phyloP scores from a whole-genome alignment of 78 protist species.

The Chrysochromulina parva region DNA sequence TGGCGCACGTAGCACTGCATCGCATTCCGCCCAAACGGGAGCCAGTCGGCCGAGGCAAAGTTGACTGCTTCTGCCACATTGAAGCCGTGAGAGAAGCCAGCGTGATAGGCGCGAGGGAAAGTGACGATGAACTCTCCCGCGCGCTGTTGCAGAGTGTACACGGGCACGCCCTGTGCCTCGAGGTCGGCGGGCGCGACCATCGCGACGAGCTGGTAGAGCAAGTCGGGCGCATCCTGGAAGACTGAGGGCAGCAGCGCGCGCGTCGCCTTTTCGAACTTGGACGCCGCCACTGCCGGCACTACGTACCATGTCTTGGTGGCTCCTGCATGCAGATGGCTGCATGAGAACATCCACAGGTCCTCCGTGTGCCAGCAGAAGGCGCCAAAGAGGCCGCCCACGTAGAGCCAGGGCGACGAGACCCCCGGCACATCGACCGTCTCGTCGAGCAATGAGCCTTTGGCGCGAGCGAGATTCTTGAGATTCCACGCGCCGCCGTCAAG shows the following conservation, averaged over 20 bases:
- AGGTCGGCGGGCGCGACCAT: not conserved
- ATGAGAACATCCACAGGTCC: conserved; percentile 20
- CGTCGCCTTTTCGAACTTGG: not conserved
- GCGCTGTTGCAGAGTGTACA: not conserved
- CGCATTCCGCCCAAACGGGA: not conserved
- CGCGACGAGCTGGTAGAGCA: not conserved
- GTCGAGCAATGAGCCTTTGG: not conserved
- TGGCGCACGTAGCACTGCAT: too few species aligned
- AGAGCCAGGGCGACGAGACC: conserved; percentile 44
- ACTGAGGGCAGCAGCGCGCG: not conserved
- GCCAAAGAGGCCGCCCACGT: conserved; percentile 20
- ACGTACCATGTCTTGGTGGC: conserved; percentile 44
- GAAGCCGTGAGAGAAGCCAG: conserved; percentile 39
- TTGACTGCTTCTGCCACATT: conserved; percentile 49
- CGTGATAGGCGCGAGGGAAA: conserved; percentile 43
- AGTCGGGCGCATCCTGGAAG: not conserved
- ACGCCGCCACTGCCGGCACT: not conserved
- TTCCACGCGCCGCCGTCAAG: not conserved
- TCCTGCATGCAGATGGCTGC: conserved; percentile 44
- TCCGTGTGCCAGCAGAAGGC: conserved; percentile 32
- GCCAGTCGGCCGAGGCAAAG: conserved; percentile 36
- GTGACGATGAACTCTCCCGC: conserved; percentile 39
- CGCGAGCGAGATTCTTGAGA: not conserved
- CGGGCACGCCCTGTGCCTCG: not conserved
- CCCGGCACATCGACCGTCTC: not conserved